phyloP scores from a whole-genome alignment of 1,284 basidiomycete genomes.

The Cutaneotrichosporon cavernicola region DNA sequence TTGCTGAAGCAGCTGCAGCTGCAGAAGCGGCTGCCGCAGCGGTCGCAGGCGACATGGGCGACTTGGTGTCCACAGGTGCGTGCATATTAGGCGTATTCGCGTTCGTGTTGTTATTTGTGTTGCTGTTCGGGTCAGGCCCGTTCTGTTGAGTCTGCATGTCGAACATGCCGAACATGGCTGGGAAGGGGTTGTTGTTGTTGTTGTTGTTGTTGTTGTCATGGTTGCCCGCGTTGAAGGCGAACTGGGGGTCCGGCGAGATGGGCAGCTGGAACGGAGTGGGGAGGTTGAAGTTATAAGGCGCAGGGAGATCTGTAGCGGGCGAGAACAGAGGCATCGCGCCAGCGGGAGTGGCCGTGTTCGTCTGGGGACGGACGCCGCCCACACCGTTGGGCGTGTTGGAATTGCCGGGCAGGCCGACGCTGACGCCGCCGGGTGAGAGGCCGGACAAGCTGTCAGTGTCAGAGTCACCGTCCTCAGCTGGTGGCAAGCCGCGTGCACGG shows the following conservation, averaged over 20 bases:
- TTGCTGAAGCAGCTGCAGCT: constrained; percentile 7
- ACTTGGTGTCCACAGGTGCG: constrained; percentile 9
- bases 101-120: constrained; percentile 10
- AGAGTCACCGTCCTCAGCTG: constrained; percentile 10
- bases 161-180: constrained; percentile 26
- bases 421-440: constrained; percentile 28
- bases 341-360: not conserved
- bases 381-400: constrained; percentile 10
- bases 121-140: not conserved
- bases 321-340: constrained; percentile 25
- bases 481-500: constrained; percentile 33
- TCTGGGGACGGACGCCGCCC: not conserved
- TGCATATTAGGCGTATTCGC: not conserved
- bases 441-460: constrained; percentile 27
- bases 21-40: constrained; percentile 4
- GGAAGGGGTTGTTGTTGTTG: constrained; percentile 11
- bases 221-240: constrained; percentile 27
- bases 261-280: constrained; percentile 45
- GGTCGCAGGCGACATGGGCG: constrained; percentile 20
- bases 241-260: constrained; percentile 37
- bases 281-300: constrained; percentile 43
- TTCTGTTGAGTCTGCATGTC: constrained; percentile 10
- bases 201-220: constrained; percentile 16
- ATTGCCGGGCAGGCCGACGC: constrained; percentile 3
- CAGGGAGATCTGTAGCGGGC: constrained; percentile 27